A percentile compares a stretch with the other conserved stretches of the same genome.
phyloP scores from a whole-genome alignment of 805 yeast species.

The Candida hungchunana region DNA sequence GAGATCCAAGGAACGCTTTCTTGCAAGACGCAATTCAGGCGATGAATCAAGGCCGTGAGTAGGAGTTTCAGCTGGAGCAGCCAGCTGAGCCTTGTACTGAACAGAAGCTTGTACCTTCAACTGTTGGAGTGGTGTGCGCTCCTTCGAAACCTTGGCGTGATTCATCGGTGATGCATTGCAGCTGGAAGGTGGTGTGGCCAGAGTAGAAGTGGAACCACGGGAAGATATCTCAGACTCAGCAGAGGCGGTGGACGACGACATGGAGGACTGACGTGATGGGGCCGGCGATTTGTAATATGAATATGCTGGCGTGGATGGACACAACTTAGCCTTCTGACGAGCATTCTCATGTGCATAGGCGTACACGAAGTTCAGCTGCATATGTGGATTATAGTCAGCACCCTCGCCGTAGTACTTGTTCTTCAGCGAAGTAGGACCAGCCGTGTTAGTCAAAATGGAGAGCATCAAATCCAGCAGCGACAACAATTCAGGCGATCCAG shows the following conservation, averaged over 20 bases:
- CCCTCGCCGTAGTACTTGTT: conserved; percentile 38
- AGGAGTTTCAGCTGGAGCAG: no score
- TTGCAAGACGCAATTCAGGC: no score
- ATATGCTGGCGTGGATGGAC: conserved; percentile 22
- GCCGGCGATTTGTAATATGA: conserved; percentile 11
- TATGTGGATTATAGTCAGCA: conserved; percentile 14
- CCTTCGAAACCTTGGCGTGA: conserved; percentile 2
- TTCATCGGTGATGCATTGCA: conserved; percentile 19
- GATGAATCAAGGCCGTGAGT: no score
- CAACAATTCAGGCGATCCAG: conserved; percentile 20
- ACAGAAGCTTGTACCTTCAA: no score
- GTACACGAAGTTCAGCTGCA: conserved; percentile 12
- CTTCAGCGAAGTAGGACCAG: conserved; percentile 40
- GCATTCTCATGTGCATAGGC: conserved; percentile 25
- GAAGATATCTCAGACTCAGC: conserved; percentile 16
- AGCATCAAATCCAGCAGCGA: conserved; percentile 22
- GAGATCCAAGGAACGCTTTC: conserved; percentile 8
- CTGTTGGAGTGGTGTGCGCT: conserved; percentile 10
- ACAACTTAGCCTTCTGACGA: conserved; percentile 8
- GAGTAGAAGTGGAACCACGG: conserved; percentile 17
- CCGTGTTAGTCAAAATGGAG: conserved; percentile 14
- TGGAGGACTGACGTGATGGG: conserved; percentile 19
- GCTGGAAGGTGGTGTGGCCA: conserved; percentile 20
- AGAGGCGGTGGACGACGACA: conserved; percentile 10
- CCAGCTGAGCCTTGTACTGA: no score